Percentiles rank a stretch among this genome's conserved stretches.
Conservation (phyloP, 345 rosid species). For the Erucastrum elatum region DNA sequence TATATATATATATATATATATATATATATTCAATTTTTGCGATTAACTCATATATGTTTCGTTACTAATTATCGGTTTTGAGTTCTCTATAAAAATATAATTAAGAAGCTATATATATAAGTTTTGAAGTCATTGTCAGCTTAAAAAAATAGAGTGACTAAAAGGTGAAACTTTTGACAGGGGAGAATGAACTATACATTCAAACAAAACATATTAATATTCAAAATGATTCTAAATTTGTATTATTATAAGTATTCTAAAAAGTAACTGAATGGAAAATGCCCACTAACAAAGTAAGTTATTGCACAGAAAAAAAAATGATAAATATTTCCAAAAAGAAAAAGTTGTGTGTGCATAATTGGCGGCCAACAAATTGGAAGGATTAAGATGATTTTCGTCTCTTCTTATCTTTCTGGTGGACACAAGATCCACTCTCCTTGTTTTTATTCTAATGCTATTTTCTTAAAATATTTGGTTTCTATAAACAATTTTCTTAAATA, state of each 20-base stretch:
- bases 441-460: constrained; percentile 34
- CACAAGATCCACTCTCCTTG: neutral
- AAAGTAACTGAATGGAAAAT: constrained; percentile 44
- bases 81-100: neutral
- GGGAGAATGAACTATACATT: constrained; percentile 22
- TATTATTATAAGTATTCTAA: constrained; percentile 10
- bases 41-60: neutral
- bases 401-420: constrained; percentile 38
- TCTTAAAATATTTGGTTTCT: constrained; percentile 10
- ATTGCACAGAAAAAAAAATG: constrained; percentile 34
- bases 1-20: too few relatives aligned
- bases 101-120: neutral
- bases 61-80: neutral
- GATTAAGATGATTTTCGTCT: constrained; percentile 58
- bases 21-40: neutral
- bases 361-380: constrained; percentile 52
- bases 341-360: constrained; percentile 45
- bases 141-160: constrained; percentile 14
- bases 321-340: constrained; percentile 32
- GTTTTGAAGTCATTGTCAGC: constrained; percentile 25
- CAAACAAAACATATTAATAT: constrained; percentile 27
- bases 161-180: constrained; percentile 32
- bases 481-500: neutral
- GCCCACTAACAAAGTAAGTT: constrained; percentile 71
- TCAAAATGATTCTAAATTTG: constrained; percentile 14